Evolutionary conservation across 257 asterid genomes (phyloP).

Genomic region (Rhazya stricta): DNA sequence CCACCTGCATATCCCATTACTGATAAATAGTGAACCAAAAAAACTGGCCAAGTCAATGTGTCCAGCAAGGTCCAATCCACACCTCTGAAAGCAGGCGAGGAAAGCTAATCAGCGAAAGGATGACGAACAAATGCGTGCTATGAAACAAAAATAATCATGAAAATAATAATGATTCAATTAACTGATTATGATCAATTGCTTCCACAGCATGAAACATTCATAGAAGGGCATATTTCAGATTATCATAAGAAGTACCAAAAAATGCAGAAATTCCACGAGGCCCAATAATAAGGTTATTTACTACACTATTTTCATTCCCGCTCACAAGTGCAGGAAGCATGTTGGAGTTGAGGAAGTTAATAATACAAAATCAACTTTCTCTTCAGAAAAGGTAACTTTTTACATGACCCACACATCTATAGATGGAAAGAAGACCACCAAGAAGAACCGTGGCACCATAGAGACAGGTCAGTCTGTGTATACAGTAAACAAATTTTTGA

Average conservation of each 20-base stretch:
- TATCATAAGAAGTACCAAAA: neutral
- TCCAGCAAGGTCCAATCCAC: slow-evolving; percentile 94
- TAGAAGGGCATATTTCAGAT: neutral
- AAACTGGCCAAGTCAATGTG: slow-evolving; percentile 91
- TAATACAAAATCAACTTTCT: neutral
- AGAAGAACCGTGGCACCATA: neutral
- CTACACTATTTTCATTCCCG: neutral
- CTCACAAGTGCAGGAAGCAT: neutral
- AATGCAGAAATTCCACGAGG: neutral
- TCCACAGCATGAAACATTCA: neutral
- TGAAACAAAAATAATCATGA: neutral
- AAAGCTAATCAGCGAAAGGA: neutral
- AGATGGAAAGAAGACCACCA: neutral
- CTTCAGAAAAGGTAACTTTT: neutral
- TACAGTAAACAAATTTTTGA: neutral
- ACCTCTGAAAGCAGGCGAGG: slow-evolving; percentile 39
- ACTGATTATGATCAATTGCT: neutral
- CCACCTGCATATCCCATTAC: slow-evolving; percentile 58
- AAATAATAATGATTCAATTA: neutral
- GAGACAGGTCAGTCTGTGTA: neutral
- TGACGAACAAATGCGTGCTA: neutral
- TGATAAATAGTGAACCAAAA: slow-evolving; percentile 71
- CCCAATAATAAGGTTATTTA: neutral
- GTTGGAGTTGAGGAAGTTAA: slow-evolving; percentile 2
- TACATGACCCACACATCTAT: neutral